phyloP scores from a whole-genome alignment of 345 rosid species.

The Gossypium bickii region DNA sequence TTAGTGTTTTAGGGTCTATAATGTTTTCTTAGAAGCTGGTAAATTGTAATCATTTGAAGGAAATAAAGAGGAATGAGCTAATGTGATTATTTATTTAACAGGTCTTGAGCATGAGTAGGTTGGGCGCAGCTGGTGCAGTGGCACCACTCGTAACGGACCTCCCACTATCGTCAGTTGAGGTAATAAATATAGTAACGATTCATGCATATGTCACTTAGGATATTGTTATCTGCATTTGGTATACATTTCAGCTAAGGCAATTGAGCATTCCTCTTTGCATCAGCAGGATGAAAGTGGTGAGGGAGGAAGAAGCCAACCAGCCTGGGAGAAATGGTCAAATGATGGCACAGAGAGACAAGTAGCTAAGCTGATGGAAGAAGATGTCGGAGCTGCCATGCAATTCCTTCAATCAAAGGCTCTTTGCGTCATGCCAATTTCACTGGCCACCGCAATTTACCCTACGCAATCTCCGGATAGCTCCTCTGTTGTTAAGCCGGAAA shows the following conservation, averaged over 20 bases:
- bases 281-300: conserved; percentile 78
- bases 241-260: not conserved
- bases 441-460: conserved; percentile 87
- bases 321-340: conserved; percentile 97
- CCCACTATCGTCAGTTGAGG: conserved; percentile 93
- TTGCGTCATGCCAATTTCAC: conserved; percentile 96
- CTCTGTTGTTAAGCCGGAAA: conserved; percentile 71
- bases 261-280: not conserved
- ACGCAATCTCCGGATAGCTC: conserved; percentile 76
- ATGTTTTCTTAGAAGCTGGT: not conserved
- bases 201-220: not conserved
- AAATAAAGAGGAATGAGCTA: not conserved
- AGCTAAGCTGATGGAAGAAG: conserved; percentile 98
- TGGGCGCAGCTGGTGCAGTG: conserved; percentile 98
- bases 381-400: conserved; percentile 96
- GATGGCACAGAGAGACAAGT: conserved; percentile 94
- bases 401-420: conserved; percentile 96
- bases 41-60: not conserved
- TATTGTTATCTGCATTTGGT: conserved; percentile 1
- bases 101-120: conserved; percentile 99
- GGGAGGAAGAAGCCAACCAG: conserved; percentile 75
- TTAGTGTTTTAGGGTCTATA: not conserved
- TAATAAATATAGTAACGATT: conserved; percentile 26
- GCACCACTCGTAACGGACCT: conserved; percentile 96
- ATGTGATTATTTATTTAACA: conserved; percentile 34